Conservation (phyloP, 1,139 yeast species). For the Geotrichum citri-aurantii region DNA sequence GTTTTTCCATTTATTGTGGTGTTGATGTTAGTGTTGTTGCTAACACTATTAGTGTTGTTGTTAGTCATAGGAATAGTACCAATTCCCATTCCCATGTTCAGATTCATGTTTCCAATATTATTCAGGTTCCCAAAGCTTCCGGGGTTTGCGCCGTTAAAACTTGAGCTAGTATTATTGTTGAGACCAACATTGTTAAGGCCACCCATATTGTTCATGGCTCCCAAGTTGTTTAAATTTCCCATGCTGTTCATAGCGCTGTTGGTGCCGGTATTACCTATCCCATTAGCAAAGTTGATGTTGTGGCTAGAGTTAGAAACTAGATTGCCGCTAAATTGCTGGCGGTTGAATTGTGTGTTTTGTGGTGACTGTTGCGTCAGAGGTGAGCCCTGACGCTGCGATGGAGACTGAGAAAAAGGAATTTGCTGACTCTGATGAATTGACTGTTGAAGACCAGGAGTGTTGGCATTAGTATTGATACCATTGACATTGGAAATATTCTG, state of each 20-base stretch:
- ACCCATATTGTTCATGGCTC: constrained; percentile 6
- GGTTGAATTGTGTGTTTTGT: constrained; percentile 17
- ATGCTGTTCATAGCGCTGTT: constrained; percentile 18
- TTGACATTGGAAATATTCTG: constrained; percentile 6
- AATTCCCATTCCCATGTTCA: not conserved
- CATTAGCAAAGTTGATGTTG: constrained; percentile 15
- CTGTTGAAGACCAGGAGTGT: constrained; percentile 15
- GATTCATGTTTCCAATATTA: not conserved
- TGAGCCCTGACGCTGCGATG: constrained; percentile 16
- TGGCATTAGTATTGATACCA: not conserved
- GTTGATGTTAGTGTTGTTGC: not conserved
- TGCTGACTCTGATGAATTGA: constrained; percentile 22
- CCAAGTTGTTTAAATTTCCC: constrained; percentile 15
- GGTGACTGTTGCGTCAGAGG: constrained; percentile 21
- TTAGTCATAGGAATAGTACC: not conserved
- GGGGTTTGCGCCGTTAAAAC: not conserved
- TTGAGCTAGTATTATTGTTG: not conserved
- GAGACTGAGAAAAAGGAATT: constrained; percentile 20
- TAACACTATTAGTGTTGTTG: not conserved
- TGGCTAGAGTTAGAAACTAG: not conserved
- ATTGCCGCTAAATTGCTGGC: constrained; percentile 6
- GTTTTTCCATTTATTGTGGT: constrained; percentile 3
- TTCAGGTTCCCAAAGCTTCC: not conserved
- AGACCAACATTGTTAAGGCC: constrained; percentile 5
- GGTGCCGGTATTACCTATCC: constrained; percentile 11